These are phyloP conservation scores for Pezicula rhizophila DNA, from an alignment of 2,329 filamentous ascomycete genomes.

Conservation along the genomic window DNA sequence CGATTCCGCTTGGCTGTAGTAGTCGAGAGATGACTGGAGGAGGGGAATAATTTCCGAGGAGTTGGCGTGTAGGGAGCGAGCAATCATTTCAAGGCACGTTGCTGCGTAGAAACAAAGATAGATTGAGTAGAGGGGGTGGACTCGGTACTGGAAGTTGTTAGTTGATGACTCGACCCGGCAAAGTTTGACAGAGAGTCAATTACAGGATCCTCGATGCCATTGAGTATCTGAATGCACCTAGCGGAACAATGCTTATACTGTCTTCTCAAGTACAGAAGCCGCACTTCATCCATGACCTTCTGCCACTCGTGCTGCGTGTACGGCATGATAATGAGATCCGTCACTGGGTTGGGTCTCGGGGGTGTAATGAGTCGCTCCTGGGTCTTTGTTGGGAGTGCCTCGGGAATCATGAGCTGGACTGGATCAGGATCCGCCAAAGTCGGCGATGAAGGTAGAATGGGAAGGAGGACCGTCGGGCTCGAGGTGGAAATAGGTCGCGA, in stretches of 20 bases:
- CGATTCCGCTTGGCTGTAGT: conserved; percentile 20
- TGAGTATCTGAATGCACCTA: conserved; percentile 22
- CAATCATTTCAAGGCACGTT: conserved; percentile 22
- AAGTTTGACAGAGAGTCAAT: conserved; percentile 5
- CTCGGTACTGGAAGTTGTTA: conserved; percentile 11
- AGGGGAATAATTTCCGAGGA: conserved; percentile 20
- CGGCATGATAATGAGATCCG: conserved; percentile 16
- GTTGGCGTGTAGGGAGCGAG: conserved; percentile 18
- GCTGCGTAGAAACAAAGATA: conserved; percentile 27
- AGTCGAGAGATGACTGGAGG: conserved; percentile 21
- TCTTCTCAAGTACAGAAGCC: conserved; percentile 19
- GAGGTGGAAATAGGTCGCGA: neutral
- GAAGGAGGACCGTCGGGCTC: neutral
- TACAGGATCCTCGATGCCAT: conserved; percentile 23
- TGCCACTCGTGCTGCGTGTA: conserved; percentile 22
- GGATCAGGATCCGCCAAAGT: neutral
- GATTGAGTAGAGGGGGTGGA: conserved; percentile 24
- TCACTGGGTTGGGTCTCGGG: conserved; percentile 13
- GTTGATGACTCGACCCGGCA: conserved; percentile 2
- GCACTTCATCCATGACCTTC: conserved; percentile 24
- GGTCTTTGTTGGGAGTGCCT: neutral
- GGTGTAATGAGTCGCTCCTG: neutral
- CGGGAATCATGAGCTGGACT: neutral
- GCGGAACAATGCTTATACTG: conserved; percentile 25
- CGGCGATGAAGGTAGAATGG: neutral